Evolutionary conservation across 305 asterid genomes (phyloP).

Genomic region (Fraxinus albicans): DNA sequence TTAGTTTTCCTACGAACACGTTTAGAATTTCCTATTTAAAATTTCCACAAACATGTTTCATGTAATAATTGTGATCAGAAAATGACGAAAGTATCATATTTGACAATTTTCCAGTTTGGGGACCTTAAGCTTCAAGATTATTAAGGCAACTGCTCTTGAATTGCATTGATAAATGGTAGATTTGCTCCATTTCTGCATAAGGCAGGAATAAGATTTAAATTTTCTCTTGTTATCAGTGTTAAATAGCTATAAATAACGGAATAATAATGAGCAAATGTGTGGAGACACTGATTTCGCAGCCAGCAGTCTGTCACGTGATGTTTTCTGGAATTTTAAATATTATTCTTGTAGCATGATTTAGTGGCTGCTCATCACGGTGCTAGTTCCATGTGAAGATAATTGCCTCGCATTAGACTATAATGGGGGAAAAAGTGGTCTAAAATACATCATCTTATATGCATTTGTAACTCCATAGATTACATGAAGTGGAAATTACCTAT

Average conservation of each 20-base stretch:
- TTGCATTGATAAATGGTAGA: neutral
- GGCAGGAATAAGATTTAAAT: neutral
- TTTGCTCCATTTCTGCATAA: neutral
- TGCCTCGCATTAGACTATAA: neutral
- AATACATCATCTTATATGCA: neutral
- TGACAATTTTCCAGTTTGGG: neutral
- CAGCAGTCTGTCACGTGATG: neutral
- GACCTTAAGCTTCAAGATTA: neutral
- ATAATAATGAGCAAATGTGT: neutral
- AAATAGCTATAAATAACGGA: neutral
- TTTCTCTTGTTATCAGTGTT: neutral
- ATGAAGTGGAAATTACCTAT: neutral
- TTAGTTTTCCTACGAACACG: neutral
- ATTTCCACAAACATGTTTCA: neutral
- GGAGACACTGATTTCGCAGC: slow-evolving; percentile 2
- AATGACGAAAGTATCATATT: slow-evolving; percentile 7
- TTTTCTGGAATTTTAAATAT: neutral
- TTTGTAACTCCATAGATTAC: neutral
- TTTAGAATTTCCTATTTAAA: slow-evolving; percentile 1
- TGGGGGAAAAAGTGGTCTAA: neutral
- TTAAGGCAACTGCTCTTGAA: slow-evolving; percentile 2
- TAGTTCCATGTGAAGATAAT: neutral
- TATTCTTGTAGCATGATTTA: slow-evolving; percentile 1
- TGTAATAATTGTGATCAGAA: neutral
- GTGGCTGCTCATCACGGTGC: neutral